These are phyloP conservation scores for Candida corydali DNA, from an alignment of 805 yeast genomes.

Conservation along the genomic window DNA sequence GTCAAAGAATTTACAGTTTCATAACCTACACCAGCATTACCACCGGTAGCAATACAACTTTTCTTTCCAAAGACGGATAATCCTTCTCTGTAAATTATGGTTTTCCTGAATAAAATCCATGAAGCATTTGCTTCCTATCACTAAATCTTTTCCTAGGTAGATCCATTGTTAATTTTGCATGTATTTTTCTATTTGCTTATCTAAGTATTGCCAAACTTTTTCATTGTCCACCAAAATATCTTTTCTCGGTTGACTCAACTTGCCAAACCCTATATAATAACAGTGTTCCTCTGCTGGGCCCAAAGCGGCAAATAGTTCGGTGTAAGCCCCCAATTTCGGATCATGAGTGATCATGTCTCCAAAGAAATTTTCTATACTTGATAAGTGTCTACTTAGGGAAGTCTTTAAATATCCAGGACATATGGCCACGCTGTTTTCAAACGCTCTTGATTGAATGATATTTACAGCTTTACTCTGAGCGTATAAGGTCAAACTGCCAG, in stretches of 20 bases:
- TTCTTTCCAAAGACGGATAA: conserved; percentile 31
- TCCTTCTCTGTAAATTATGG: conserved; percentile 9
- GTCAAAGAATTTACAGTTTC: conserved; percentile 27
- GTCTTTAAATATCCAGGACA: conserved; percentile 41
- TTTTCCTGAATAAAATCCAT: conserved; percentile 10
- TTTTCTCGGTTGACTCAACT: background rate
- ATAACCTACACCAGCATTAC: conserved; percentile 31
- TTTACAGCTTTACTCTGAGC: conserved; percentile 43
- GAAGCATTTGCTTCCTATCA: conserved; percentile 7
- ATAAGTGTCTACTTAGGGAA: conserved; percentile 24
- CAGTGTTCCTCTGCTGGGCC: conserved; percentile 34
- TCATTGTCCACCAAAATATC: conserved; percentile 3
- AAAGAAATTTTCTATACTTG: background rate
- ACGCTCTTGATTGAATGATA: conserved; percentile 27
- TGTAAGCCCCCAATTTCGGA: conserved; percentile 37
- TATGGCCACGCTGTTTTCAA: conserved; percentile 23
- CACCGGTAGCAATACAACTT: conserved; percentile 39
- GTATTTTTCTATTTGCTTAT: conserved; percentile 14
- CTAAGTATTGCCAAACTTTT: conserved; percentile 6
- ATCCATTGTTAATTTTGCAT: conserved; percentile 2
- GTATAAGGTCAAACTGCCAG: conserved; percentile 19
- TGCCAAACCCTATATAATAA: conserved; percentile 35
- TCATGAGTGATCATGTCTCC: conserved; percentile 15
- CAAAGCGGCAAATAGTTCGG: conserved; percentile 40
- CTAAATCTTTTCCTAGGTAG: conserved; percentile 5